Evolutionary conservation across 768 basidiomycete genomes (phyloP), one percentile per base, ranked within the genome.

Genomic region (Suillus hirtellus): DNA sequence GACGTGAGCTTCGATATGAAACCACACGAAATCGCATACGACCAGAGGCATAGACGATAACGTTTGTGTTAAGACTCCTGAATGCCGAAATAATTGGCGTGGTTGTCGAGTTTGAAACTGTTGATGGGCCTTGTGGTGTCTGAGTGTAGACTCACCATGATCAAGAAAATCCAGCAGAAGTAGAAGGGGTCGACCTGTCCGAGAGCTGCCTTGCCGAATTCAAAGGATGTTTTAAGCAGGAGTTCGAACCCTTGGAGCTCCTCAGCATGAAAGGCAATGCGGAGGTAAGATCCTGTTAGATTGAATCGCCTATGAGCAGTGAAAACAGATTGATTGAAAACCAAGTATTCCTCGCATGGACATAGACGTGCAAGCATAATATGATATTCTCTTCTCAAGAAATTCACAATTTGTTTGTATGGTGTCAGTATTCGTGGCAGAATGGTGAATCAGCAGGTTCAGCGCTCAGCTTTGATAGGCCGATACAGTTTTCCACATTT

Each of bases 311-410:
- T 1, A 19, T 31, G 2, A 40, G 47, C 4, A 34, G 17, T 47
- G 17, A 49, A 31, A 24, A 37, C 15, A 61, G 52, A 47, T 37
- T 24, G 52, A 24, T 10, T 40, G 52, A 82, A 59, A 70, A 88
- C 91, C 96, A 96, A 97, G 84, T 89, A 79, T 3, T 96, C 97
- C 96, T 99, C 65, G 99, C 90, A 73, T 99, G 97, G 95, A 96
- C 65, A 99, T 99, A 15, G 94, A 96, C 12, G 76, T 99, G 97
- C 2, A 99, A 81, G 42, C 97, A 89, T 43, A 96, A 99, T 52
- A 99, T 90, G 60, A 99, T 86, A 72, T 95, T 64, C 90, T 81
- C 78, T 98, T 98, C 96, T 98, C 96, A 24, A 98, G 76, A 74
- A 97, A 98, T 63, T 89, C 87, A 40, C 80, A 80, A 19, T 79